Percentiles rank a stretch among this genome's conserved stretches.
Conservation (phyloP, 352 stramenopile genomes). For the Achlya hypogyna region DNA sequence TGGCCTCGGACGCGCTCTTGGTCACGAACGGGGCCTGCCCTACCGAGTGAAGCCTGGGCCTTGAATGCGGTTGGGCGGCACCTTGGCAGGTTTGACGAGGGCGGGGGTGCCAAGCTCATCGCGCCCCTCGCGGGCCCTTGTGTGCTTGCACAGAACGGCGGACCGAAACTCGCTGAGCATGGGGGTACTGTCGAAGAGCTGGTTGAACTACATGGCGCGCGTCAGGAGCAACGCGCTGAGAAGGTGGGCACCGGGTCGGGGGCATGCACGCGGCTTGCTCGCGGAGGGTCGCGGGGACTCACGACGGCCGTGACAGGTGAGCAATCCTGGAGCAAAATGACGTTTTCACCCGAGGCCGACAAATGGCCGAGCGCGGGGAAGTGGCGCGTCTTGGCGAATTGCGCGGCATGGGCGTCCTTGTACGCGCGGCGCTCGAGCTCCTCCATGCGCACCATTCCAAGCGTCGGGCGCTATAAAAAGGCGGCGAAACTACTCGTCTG, state of each 20-base stretch:
- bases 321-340: constrained; percentile 12
- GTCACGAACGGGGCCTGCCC: background rate
- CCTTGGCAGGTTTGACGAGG: background rate
- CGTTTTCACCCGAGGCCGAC: background rate
- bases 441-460: background rate
- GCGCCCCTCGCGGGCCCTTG: background rate
- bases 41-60: background rate
- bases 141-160: constrained; percentile 8
- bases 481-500: background rate
- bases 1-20: background rate
- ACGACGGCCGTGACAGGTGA: background rate
- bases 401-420: constrained; percentile 9
- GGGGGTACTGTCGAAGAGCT: background rate
- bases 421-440: constrained; percentile 14
- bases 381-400: constrained; percentile 9
- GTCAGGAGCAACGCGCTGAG: background rate
- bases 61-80: background rate
- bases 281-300: background rate
- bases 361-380: constrained; percentile 7
- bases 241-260: background rate
- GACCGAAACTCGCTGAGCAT: background rate
- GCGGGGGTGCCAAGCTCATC: background rate
- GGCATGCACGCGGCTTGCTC: background rate
- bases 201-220: background rate
- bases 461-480: background rate